phyloP scores from a whole-genome alignment of 2,329 filamentous ascomycete genomes.

The Penicillium nordicum region DNA sequence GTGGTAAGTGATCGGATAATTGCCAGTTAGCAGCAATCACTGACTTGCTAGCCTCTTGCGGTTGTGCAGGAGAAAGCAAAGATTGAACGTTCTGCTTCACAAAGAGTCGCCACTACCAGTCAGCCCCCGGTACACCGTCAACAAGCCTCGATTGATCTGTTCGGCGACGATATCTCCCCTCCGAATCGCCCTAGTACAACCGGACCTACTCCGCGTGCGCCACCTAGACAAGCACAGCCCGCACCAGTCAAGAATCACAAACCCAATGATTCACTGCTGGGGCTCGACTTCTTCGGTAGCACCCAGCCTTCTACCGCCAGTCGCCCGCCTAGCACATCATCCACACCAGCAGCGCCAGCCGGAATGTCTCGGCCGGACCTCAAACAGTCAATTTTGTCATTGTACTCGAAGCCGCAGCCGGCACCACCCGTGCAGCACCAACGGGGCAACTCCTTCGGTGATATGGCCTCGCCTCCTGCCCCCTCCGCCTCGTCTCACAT shows the following conservation, averaged over 20 bases:
- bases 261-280: slow-evolving; percentile 78
- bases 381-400: slow-evolving; percentile 93
- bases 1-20: slow-evolving; percentile 52
- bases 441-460: slow-evolving; percentile 63
- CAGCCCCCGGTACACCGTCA: slow-evolving; percentile 46
- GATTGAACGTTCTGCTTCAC: slow-evolving; percentile 58
- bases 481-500: slow-evolving; percentile 37
- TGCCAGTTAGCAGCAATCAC: slow-evolving; percentile 1
- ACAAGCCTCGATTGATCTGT: slow-evolving; percentile 67
- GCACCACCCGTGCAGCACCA: slow-evolving; percentile 50
- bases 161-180: slow-evolving; percentile 69
- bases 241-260: slow-evolving; percentile 58
- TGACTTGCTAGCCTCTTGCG: slow-evolving; percentile 55
- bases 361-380: slow-evolving; percentile 81
- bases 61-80: slow-evolving; percentile 69
- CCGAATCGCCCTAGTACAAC: slow-evolving; percentile 68
- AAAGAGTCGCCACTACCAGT: slow-evolving; percentile 46
- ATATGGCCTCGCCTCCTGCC: slow-evolving; percentile 56
- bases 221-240: slow-evolving; percentile 62
- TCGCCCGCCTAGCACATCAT: slow-evolving; percentile 76
- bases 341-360: slow-evolving; percentile 54
- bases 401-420: slow-evolving; percentile 82
- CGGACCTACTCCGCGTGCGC: slow-evolving; percentile 63
- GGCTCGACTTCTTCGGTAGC: slow-evolving; percentile 86
- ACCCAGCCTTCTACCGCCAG: slow-evolving; percentile 64